A percentile compares a stretch with the other conserved stretches of the same genome.
Evolutionary conservation across 345 rosid genomes (phyloP).

Genomic region (Camelina laxa): DNA sequence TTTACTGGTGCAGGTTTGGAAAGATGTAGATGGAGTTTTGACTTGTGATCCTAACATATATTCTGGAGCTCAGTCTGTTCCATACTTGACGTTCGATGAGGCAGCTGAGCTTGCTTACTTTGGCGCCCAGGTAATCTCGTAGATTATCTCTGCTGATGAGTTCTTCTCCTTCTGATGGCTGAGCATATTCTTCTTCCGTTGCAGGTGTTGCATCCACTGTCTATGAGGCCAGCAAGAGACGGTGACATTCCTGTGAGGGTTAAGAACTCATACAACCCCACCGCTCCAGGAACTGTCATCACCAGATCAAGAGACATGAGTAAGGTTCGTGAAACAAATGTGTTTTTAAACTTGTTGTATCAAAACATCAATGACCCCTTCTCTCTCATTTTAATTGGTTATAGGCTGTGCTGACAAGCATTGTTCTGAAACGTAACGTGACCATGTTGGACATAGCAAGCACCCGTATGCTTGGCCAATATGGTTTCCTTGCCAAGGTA

Average conservation of each 20-base stretch:
- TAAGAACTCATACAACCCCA: constrained; percentile 89
- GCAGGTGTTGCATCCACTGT: constrained; percentile 90
- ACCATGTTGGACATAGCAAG: constrained; percentile 95
- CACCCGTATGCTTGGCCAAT: constrained; percentile 96
- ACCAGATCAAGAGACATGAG: constrained; percentile 82
- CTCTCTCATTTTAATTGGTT: constrained; percentile 6
- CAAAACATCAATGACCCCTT: constrained; percentile 24
- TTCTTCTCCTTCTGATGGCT: constrained; percentile 22
- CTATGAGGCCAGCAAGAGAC: constrained; percentile 98
- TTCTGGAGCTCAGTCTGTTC: constrained; percentile 71
- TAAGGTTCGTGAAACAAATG: constrained; percentile 60
- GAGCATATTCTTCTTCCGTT: not conserved
- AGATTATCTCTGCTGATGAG: not conserved
- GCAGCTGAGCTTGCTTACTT: constrained; percentile 98
- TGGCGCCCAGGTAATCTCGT: constrained; percentile 83
- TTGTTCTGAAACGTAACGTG: constrained; percentile 88
- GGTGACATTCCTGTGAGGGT: constrained; percentile 93
- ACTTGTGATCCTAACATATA: constrained; percentile 92
- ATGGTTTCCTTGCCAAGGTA: constrained; percentile 93
- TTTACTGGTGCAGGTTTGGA: constrained; percentile 72
- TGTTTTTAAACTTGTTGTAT: constrained; percentile 18
- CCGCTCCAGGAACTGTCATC: constrained; percentile 93
- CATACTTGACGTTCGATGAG: constrained; percentile 88
- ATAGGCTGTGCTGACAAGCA: constrained; percentile 92
- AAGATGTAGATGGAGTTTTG: constrained; percentile 95